Evolutionary conservation across 345 rosid species (phyloP).

Genomic region (Salix caprea): DNA sequence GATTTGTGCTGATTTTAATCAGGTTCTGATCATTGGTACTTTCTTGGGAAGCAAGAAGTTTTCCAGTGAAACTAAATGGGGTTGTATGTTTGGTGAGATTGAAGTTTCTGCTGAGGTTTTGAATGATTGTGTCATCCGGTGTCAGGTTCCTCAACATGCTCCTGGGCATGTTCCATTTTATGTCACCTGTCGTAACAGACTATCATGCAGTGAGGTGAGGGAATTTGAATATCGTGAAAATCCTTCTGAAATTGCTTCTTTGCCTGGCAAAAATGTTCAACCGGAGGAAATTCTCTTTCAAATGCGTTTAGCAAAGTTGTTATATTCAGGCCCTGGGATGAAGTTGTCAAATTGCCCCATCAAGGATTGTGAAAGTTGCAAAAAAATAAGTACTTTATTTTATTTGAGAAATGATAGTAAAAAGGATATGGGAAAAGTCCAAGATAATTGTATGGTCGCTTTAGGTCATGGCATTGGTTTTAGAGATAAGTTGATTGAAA

Average conservation of each 20-base stretch:
- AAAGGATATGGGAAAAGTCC: conserved; percentile 13
- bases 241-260: conserved; percentile 20
- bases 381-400: conserved; percentile 31
- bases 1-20: conserved; percentile 14
- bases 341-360: conserved; percentile 32
- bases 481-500: conserved; percentile 38
- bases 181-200: conserved; percentile 57
- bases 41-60: conserved; percentile 48
- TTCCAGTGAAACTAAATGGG: conserved; percentile 40
- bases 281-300: conserved; percentile 38
- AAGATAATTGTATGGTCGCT: conserved; percentile 6
- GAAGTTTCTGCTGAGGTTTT: conserved; percentile 66
- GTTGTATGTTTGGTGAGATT: conserved; percentile 72
- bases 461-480: conserved; percentile 9
- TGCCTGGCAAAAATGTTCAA: conserved; percentile 7
- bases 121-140: conserved; percentile 41
- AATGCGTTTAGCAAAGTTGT: conserved; percentile 43
- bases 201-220: conserved; percentile 72
- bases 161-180: conserved; percentile 61
- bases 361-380: conserved; percentile 38
- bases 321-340: conserved; percentile 20
- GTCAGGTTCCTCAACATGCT: conserved; percentile 54
- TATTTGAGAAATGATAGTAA: conserved; percentile 13
- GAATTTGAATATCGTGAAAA: conserved; percentile 60
- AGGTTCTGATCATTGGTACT: conserved; percentile 53